Evolutionary conservation across 495 filamentous ascomycete genomes (phyloP).

Genomic region (Aspergillus sparsus): DNA sequence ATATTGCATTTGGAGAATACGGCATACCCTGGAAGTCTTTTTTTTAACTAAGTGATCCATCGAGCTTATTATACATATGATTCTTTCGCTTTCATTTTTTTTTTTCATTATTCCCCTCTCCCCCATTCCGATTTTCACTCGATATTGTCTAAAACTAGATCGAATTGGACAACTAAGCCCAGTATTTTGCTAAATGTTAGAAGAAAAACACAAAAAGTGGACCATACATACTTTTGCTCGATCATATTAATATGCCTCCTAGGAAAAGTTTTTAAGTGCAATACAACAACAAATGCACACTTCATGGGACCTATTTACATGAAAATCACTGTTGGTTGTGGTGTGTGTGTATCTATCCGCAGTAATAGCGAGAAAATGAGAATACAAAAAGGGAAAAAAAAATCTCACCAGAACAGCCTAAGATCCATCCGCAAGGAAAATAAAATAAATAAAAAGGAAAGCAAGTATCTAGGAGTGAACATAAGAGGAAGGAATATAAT

Average conservation of each 20-base stretch:
- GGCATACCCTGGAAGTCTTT: slow-evolving; percentile 26
- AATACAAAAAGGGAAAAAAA: neutral
- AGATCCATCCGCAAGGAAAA: neutral
- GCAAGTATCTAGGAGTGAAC: neutral
- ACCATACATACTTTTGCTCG: no score
- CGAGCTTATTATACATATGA: neutral
- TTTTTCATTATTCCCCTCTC: neutral
- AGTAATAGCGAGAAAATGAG: neutral
- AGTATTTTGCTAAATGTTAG: no score
- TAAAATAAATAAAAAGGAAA: neutral
- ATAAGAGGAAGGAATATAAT: slow-evolving; percentile 23
- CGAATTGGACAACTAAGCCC: neutral
- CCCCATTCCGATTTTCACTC: no score
- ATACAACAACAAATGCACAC: no score
- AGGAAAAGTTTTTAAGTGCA: no score
- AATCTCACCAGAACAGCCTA: neutral
- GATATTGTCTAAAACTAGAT: neutral
- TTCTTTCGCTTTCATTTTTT: neutral
- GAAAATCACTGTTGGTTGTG: no score
- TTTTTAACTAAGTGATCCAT: neutral
- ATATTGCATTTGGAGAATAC: slow-evolving; percentile 22
- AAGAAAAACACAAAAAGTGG: no score
- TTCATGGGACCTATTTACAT: no score
- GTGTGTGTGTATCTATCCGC: neutral
- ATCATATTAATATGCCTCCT: no score